A percentile compares a stretch with the other conserved stretches of the same genome.
Evolutionary conservation across 371 early-diverging fungal genomes (phyloP).

Genomic region (Rhizopus stolonifer): DNA sequence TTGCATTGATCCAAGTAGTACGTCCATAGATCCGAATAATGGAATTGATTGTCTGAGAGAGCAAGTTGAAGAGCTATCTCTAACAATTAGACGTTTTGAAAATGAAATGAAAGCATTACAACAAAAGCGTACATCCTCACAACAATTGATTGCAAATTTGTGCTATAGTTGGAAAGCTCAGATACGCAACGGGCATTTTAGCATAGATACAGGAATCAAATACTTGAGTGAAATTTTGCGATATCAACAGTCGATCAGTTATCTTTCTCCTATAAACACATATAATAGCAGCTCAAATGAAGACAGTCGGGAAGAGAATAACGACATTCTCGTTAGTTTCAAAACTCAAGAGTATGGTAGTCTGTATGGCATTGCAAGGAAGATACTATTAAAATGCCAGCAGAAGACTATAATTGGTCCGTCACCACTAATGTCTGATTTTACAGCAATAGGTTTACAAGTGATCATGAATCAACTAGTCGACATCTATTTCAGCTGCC

Average conservation of each 20-base stretch:
- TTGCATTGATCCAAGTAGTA: neutral
- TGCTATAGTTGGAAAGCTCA: conserved; percentile 7
- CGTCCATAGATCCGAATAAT: neutral
- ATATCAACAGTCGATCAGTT: neutral
- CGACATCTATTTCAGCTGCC: conserved; percentile 13
- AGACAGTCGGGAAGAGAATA: neutral
- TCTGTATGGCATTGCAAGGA: neutral
- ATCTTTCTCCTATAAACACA: conserved; percentile 1
- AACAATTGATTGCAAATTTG: neutral
- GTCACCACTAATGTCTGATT: neutral
- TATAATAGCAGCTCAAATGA: neutral
- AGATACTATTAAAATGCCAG: neutral
- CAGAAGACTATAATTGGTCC: neutral
- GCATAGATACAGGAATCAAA: conserved; percentile 23
- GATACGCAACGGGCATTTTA: conserved; percentile 14
- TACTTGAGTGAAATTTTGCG: conserved; percentile 11
- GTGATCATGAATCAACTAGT: neutral
- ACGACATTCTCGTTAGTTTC: neutral
- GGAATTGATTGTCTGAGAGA: neutral
- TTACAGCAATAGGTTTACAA: neutral
- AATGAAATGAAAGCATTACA: conserved; percentile 1
- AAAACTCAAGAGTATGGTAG: neutral
- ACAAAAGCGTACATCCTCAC: neutral
- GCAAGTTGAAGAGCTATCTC: conserved; percentile 2
- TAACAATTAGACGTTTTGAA: conserved; percentile 1